phyloP scores from a whole-genome alignment of 163 green algal genomes.

The Trebouxiophyceae sp. region DNA sequence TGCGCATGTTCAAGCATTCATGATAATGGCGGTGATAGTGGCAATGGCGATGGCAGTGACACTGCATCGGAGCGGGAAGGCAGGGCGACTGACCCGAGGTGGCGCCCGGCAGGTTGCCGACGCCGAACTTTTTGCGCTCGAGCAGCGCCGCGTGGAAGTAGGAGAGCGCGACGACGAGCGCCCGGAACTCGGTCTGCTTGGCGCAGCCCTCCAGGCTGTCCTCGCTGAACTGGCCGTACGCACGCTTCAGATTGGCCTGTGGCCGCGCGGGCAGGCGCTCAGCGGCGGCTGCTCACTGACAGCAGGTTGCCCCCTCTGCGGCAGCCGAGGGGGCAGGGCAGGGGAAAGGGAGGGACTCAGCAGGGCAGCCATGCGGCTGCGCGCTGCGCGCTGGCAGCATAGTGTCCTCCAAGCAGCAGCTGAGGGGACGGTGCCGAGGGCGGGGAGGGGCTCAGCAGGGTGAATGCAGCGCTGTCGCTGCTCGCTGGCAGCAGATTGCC shows the following conservation, averaged over 20 bases:
- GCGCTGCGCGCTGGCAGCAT: too few relatives aligned
- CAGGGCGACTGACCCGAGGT: slow-evolving; percentile 13
- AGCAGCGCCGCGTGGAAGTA: slow-evolving; percentile 88
- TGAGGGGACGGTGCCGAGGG: too few relatives aligned
- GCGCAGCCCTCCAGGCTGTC: slow-evolving; percentile 81
- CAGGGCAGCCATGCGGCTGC: too few relatives aligned
- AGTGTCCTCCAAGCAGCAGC: too few relatives aligned
- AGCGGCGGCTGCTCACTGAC: too few relatives aligned
- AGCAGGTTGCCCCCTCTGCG: too few relatives aligned
- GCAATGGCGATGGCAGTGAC: too few relatives aligned
- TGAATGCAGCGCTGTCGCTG: neutral
- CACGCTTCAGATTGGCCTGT: slow-evolving; percentile 64
- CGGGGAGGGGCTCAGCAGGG: neutral
- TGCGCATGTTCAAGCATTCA: too few relatives aligned
- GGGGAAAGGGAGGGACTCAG: too few relatives aligned
- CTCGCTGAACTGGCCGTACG: slow-evolving; percentile 78
- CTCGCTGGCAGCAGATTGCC: neutral
- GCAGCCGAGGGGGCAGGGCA: too few relatives aligned
- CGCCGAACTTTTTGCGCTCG: slow-evolving; percentile 93
- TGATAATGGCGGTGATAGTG: too few relatives aligned
- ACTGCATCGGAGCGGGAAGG: neutral
- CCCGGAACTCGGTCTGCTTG: slow-evolving; percentile 74
- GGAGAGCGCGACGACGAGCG: slow-evolving; percentile 84
- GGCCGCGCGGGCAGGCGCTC: too few relatives aligned
- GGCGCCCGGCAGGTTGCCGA: slow-evolving; percentile 72